Evolutionary conservation across 306 rosid species (phyloP), one percentile per base, ranked within the genome.

Genomic region (Trifolium repens): DNA sequence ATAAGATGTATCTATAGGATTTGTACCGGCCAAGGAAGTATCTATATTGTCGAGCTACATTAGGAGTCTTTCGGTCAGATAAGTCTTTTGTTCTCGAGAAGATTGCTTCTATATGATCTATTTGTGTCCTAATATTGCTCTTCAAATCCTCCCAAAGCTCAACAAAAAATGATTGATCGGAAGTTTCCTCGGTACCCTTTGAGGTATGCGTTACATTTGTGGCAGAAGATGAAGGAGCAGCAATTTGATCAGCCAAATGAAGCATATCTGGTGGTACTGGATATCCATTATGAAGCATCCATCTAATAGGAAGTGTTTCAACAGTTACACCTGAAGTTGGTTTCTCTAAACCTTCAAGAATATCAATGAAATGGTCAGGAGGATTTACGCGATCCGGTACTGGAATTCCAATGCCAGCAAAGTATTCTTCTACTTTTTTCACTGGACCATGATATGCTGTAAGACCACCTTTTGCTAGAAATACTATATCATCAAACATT

Each of bases 281-380:
- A 34, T 87, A 89, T 72, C 94, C 94, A 61, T 89, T 87, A 73
- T 89, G 94, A 81, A 85, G 90, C 94, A 89, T 89, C 94, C 94
- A 89, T 67, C 91, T 84, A 70, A 89, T 86, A 11, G 90, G 94
- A 61, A 89, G 91, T 69, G 88, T 84, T 78, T 89, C 72, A 44
- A 62, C 72, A 64, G 78, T 83, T 65, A 87, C 87, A 66, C 86
- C 85, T 19, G 84, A 60, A 27, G 35, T 43, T 82, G 88, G 88
- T 69, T 80, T 87, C 81, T 78, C 91, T 54, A 89, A 77, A 62
- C 94, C 91, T 78, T 89, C 91, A 10, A 89, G 82, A 85, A 89
- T 82, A 87, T 89, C 88, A 75, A 89, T 89, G 80, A 85, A 89
- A 81, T 89, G 86, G 61, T 89, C 94, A 1, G 90, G 94, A 82